These are phyloP conservation scores for Globisporangium orthogonon DNA, from an alignment of 352 stramenopile genomes.

Conservation along the genomic window DNA sequence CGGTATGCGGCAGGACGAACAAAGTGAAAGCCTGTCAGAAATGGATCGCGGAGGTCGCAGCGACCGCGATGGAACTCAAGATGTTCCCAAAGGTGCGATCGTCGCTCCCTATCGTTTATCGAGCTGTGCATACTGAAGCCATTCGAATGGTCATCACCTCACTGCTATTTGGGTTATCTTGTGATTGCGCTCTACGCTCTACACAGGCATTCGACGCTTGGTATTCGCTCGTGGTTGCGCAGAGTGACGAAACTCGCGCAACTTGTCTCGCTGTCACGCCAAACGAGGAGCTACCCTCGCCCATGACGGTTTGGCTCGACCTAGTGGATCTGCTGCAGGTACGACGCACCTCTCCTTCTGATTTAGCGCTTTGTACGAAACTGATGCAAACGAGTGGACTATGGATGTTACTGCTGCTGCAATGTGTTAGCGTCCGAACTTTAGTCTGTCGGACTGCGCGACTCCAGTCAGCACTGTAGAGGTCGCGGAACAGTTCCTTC, in stretches of 20 bases:
- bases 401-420: background rate
- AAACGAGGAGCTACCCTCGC: slow-evolving; percentile 58
- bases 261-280: slow-evolving; percentile 37
- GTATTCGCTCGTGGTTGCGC: slow-evolving; percentile 53
- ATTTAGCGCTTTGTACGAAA: too few relatives aligned
- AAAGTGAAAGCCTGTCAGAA: slow-evolving; percentile 81
- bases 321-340: slow-evolving; percentile 77
- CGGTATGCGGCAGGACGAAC: slow-evolving; percentile 29
- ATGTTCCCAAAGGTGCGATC: slow-evolving; percentile 32
- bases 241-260: slow-evolving; percentile 18
- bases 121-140: too few relatives aligned
- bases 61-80: slow-evolving; percentile 46
- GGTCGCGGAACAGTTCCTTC: slow-evolving; percentile 46
- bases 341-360: background rate
- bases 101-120: background rate
- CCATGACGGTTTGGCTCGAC: slow-evolving; percentile 65
- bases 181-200: too few relatives aligned
- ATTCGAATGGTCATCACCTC: too few relatives aligned
- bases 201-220: slow-evolving; percentile 67
- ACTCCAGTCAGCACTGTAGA: slow-evolving; percentile 23
- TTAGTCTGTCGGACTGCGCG: slow-evolving; percentile 46
- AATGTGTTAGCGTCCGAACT: slow-evolving; percentile 31
- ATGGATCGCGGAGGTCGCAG: slow-evolving; percentile 60
- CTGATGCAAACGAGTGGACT: too few relatives aligned
- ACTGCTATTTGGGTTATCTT: too few relatives aligned